Percentiles rank a stretch among this genome's conserved stretches.
Evolutionary conservation across 169 alveolate genomes (phyloP).

Genomic region (Plasmodium reichenowi): DNA sequence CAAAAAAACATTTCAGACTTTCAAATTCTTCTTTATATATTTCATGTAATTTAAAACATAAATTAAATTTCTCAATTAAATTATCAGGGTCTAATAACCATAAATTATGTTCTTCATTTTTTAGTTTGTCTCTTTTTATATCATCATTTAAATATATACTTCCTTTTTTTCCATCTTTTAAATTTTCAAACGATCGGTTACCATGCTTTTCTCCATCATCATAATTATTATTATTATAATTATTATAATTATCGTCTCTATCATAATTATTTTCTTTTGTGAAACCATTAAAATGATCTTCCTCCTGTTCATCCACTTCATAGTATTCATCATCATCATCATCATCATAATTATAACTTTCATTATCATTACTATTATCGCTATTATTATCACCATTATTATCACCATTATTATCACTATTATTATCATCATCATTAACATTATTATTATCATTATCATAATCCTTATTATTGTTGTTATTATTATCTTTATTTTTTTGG

Average conservation of each 20-base stretch:
- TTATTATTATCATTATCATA: background rate
- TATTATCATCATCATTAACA: constrained; percentile 1
- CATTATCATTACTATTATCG: constrained; percentile 17
- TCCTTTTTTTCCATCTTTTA: constrained; percentile 5
- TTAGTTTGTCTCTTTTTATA: constrained; percentile 10
- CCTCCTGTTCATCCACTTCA: background rate
- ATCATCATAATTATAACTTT: constrained; percentile 1
- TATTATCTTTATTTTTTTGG: background rate
- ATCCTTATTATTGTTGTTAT: background rate
- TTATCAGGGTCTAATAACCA: constrained; percentile 94
- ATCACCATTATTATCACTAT: constrained; percentile 7
- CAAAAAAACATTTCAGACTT: constrained; percentile 92
- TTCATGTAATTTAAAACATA: constrained; percentile 93
- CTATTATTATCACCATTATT: background rate
- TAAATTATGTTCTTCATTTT: constrained; percentile 76
- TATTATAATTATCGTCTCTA: background rate
- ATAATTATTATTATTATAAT: constrained; percentile 20
- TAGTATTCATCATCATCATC: background rate
- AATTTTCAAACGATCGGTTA: background rate
- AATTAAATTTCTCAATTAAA: constrained; percentile 91
- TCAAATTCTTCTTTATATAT: constrained; percentile 94
- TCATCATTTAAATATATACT: background rate
- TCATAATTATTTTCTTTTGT: constrained; percentile 7
- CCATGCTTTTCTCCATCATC: constrained; percentile 21
- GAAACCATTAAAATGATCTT: background rate